Evolutionary conservation across 2,329 filamentous ascomycete genomes (phyloP), one percentile per base, ranked within the genome.

Genomic region (Nigrospora sphaerica): DNA sequence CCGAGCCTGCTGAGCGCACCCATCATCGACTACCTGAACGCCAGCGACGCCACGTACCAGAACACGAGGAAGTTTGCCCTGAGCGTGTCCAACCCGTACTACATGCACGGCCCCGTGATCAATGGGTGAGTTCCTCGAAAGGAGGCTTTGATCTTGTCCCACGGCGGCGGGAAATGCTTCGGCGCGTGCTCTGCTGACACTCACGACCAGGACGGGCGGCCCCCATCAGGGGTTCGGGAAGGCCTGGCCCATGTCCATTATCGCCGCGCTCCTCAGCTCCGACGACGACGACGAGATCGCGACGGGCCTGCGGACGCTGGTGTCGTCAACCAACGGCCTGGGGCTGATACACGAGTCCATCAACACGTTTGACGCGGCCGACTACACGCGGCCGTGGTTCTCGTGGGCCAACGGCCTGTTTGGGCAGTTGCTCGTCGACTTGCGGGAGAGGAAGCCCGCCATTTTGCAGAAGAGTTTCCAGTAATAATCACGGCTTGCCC

Each of bases 371-470:
- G 69, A 77, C 48, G 68, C 75, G 18, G 58, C 51, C 5, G 50
- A 59, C 17, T 73, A 69, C 67, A 73, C 70, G 3, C 57, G 70
- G 39, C 66, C 68, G 42, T 74, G 71, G 71, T 93, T 95, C 60
- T 85, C 87, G 2, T 93, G 88, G 88, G 88, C 87, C n/a, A 93
- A 93, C 60, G 88, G 85, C 0, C 78, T 95, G 17, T 92, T 91
- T 62, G 86, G 87, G n/a, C 84, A 92, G 68, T 86, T 87, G 49
- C 79, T 95, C 28, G 65, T 93, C 46, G 85, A 91, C 65, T 61
- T 93, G 46, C 80, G 82, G n/a, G 71, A 75, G 50, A 72, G 86
- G 61, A 86, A 85, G 60, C 86, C 86, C 6, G 68, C 82, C 6
- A 52, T 71, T 4, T 49, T 72, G 18, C 54, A 59, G 41, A 51